Percentiles rank a stretch among this genome's conserved stretches.
Evolutionary conservation across 345 rosid genomes (phyloP).

Genomic region (Hypericum androsaemum): DNA sequence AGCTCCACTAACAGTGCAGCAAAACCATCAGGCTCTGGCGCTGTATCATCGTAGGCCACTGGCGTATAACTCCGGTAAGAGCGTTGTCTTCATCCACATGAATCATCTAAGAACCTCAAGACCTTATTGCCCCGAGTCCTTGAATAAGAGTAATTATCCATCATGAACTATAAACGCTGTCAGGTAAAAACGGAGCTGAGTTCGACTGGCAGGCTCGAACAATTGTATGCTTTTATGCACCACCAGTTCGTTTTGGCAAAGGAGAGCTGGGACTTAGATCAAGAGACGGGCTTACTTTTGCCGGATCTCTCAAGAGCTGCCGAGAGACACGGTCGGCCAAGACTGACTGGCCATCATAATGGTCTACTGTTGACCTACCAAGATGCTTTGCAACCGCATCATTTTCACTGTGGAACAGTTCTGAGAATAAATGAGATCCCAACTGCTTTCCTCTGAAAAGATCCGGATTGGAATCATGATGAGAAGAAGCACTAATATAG

Average conservation of each 20-base stretch:
- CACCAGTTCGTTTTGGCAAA: constrained; percentile 29
- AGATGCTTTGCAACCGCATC: constrained; percentile 31
- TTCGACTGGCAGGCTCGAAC: constrained; percentile 13
- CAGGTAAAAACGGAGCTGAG: constrained; percentile 9
- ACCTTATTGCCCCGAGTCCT: too few species aligned
- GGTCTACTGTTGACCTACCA: constrained; percentile 23
- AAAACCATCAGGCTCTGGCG: too few species aligned
- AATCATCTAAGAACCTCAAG: too few species aligned
- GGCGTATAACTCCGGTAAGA: too few species aligned
- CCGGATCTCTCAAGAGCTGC: constrained; percentile 52
- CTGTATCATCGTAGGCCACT: too few species aligned
- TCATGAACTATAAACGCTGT: too few species aligned
- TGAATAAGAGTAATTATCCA: too few species aligned
- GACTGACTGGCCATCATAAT: constrained; percentile 37
- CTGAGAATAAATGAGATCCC: constrained; percentile 44
- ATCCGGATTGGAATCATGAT: constrained; percentile 48
- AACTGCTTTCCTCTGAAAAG: constrained; percentile 37
- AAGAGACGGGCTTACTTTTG: constrained; percentile 38
- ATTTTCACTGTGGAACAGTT: constrained; percentile 31
- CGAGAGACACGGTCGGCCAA: constrained; percentile 57
- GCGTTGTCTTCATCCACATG: too few species aligned
- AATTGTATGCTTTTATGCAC: constrained; percentile 16
- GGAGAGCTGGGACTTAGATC: constrained; percentile 40
- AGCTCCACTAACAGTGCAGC: too few species aligned
- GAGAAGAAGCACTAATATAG: constrained; percentile 22